phyloP scores from a whole-genome alignment of 2,329 filamentous ascomycete genomes.

The Claviceps fusiformis region DNA sequence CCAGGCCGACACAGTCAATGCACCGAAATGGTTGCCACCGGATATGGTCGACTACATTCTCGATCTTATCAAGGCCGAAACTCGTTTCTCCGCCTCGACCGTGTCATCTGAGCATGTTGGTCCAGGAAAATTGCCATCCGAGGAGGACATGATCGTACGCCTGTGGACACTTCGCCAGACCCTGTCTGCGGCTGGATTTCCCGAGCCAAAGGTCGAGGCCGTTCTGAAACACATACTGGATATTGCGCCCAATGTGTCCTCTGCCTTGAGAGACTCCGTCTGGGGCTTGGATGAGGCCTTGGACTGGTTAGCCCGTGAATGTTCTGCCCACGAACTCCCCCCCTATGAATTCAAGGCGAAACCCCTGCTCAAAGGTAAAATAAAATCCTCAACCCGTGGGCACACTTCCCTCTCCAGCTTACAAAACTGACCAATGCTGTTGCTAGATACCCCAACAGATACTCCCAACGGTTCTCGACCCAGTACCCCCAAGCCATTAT shows the following conservation, averaged over 20 bases:
- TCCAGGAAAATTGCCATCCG: conserved; percentile 42
- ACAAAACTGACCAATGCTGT: conserved; percentile 4
- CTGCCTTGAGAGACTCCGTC: conserved; percentile 47
- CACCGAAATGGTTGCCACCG: conserved; percentile 64
- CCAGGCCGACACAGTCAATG: conserved; percentile 61
- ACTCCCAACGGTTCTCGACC: conserved; percentile 35
- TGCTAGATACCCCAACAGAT: conserved; percentile 33
- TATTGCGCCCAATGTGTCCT: conserved; percentile 48
- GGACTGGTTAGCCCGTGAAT: conserved; percentile 80
- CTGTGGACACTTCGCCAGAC: conserved; percentile 76
- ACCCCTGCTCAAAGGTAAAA: conserved; percentile 23
- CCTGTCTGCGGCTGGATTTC: conserved; percentile 56
- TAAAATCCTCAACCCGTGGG: neutral
- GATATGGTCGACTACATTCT: conserved; percentile 69
- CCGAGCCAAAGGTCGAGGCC: conserved; percentile 45
- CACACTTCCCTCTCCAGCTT: too few species aligned
- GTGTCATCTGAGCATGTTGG: conserved; percentile 29
- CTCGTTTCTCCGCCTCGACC: conserved; percentile 40
- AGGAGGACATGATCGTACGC: conserved; percentile 67
- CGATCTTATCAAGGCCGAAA: conserved; percentile 55
- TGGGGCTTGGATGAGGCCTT: conserved; percentile 83
- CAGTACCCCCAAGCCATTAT: conserved; percentile 30
- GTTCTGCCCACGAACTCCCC: conserved; percentile 53
- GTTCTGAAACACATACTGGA: conserved; percentile 54
- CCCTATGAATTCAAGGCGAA: conserved; percentile 44